Evolutionary conservation across 1,284 basidiomycete genomes (phyloP).

Genomic region (Prillingera fragicola): DNA sequence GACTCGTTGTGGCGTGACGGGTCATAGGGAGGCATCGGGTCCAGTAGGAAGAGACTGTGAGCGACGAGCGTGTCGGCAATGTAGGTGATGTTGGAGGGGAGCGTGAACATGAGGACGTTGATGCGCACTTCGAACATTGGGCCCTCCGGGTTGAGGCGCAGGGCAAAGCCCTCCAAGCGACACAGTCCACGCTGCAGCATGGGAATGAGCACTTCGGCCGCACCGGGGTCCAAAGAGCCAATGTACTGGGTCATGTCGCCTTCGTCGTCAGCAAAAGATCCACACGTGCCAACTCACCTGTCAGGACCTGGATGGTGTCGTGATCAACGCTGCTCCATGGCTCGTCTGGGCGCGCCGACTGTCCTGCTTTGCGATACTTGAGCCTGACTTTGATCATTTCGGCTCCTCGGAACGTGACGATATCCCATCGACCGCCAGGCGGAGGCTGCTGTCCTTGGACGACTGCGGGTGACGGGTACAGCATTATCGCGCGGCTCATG

Average conservation of each 20-base stretch:
- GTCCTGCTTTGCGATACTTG: conserved; percentile 32
- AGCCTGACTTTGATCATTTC: conserved; percentile 75
- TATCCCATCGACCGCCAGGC: conserved; percentile 25
- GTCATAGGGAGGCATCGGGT: conserved; percentile 59
- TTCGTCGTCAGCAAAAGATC: conserved; percentile 1
- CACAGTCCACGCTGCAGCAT: conserved; percentile 77
- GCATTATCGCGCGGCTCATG: conserved; percentile 69
- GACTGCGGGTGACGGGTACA: conserved; percentile 76
- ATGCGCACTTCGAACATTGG: conserved; percentile 53
- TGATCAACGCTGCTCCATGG: conserved; percentile 52
- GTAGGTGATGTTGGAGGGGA: conserved; percentile 78
- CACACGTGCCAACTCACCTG: conserved; percentile 51
- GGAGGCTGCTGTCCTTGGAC: conserved; percentile 49
- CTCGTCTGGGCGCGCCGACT: conserved; percentile 55
- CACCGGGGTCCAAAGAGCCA: conserved; percentile 77
- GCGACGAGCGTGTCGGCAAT: conserved; percentile 70
- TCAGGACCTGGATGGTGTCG: conserved; percentile 75
- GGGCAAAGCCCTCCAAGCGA: conserved; percentile 63
- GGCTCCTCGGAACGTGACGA: conserved; percentile 44
- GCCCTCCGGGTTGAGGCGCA: conserved; percentile 44
- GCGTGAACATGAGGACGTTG: conserved; percentile 82
- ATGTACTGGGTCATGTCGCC: conserved; percentile 56
- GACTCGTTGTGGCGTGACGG: conserved; percentile 57
- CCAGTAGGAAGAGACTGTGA: conserved; percentile 67
- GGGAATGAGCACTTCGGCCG: conserved; percentile 68